Evolutionary conservation across 2,329 filamentous ascomycete species (phyloP), one percentile per base, ranked within the genome.

Genomic region (Dactylellina parvicollis): DNA sequence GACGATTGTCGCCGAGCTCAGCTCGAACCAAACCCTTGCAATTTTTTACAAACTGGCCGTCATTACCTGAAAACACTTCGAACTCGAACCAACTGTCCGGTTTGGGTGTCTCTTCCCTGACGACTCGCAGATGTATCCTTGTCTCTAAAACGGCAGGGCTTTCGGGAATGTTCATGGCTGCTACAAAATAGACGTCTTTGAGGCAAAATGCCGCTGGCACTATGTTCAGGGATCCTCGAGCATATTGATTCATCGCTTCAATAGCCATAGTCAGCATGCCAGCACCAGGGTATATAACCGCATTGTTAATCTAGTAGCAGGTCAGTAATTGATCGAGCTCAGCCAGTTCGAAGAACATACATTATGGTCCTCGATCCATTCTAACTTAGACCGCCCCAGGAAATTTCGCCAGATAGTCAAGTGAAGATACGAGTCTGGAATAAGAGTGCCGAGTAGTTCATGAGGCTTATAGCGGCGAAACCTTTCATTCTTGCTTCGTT

Each of bases 251-350:
- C 38, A 60, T 28, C 1, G 18, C 64, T 47, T 69, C 64, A 36
- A 69, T 55, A 1, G 54, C 64, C 64, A 69, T 69, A 14, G 54
- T 18, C 16, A 69, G 4, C 64, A 69, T 69, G 2, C 64, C 64
- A 4, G 64, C 64, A 1, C 44, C 64, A 26, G 64, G 64, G 16
- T 54, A 69, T 7, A 69, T 22, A 10, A 69, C 55, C 0, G 34
- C 18, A 20, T 60, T 24, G 14, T 52, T 56, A 20, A 69, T 60
- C 64, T 69, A 38, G 3, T 9, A 30, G 8, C 4, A 38, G 3
- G 34, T 46, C 16, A 22, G 42, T 26, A 3, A 52, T 28, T 32
- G 9, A 52, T 28, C 16, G 20, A 14, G 20, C 9, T 24, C 18
- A 16, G 14, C 2, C 9, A 18, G 12, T 16, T 2, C 1, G 5